Evolutionary conservation across 2,329 filamentous ascomycete species (phyloP).

Genomic region (Fusarium sarcochroum): DNA sequence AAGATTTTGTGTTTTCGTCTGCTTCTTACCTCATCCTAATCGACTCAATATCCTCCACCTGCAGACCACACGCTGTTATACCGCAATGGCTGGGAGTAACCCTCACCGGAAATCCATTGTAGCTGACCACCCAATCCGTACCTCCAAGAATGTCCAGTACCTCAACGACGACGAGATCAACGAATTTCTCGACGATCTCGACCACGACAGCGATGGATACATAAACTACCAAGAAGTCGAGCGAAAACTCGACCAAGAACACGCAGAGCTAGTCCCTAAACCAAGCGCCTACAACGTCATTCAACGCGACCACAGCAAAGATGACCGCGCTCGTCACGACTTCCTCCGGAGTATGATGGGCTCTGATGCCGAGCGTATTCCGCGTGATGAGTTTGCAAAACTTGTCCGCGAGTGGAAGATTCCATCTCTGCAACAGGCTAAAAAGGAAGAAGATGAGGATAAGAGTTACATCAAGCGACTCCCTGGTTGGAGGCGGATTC

Average conservation of each 20-base stretch:
- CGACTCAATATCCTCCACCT: too few relatives aligned
- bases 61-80: too few relatives aligned
- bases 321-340: conserved; percentile 61
- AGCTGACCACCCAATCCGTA: conserved; percentile 47
- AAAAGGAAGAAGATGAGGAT: conserved; percentile 62
- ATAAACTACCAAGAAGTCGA: conserved; percentile 68
- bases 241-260: conserved; percentile 65
- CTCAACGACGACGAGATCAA: conserved; percentile 65
- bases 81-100: conserved; percentile 12
- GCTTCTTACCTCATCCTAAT: background rate
- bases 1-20: too few relatives aligned
- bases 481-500: conserved; percentile 60
- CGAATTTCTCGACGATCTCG: conserved; percentile 66
- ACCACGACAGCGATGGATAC: conserved; percentile 65
- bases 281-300: conserved; percentile 62
- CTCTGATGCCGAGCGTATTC: conserved; percentile 58
- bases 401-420: conserved; percentile 63
- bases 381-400: conserved; percentile 61
- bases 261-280: conserved; percentile 64
- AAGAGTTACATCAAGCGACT: conserved; percentile 62
- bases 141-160: conserved; percentile 49
- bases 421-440: conserved; percentile 62
- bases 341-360: conserved; percentile 67
- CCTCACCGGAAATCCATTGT: conserved; percentile 27
- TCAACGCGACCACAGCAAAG: conserved; percentile 52